Evolutionary conservation across 164 flowering plant species (phyloP), one percentile per base, ranked within the genome.

Genomic region (Nymphaea colorata): DNA sequence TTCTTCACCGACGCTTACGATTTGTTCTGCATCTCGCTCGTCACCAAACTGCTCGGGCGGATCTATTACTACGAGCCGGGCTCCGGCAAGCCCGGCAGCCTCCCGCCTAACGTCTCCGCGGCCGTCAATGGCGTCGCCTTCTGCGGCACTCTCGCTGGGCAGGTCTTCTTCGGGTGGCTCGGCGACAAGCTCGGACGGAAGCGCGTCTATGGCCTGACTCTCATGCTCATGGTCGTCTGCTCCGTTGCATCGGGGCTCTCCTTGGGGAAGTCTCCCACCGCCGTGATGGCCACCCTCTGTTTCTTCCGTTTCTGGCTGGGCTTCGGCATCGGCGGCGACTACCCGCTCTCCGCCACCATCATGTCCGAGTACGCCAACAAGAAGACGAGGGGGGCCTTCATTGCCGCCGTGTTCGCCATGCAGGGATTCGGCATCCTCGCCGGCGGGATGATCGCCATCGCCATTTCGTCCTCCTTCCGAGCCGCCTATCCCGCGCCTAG

Each of bases 401-500:
- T 79, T 4, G 77, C 79, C 0, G 82, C 79, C 1, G 82, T 79
- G n/a, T 79, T 79, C 44, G 82, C 79, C 5, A 79, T 79, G 81
- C 79, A 79, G 67, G 96, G 97, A 0, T 83, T 87, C 51, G 91
- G 97, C 6, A 91, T 91, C 66, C 42, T 91, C 1, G 82, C 77
- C 0, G 97, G 95, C 2, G 97, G 97, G 0, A 59, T 91, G 2
- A 79, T 91, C 43, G 89, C 88, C 0, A 82, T 91, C 14, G 67
- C 86, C 25, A 60, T 87, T 0, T 78, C 97, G 0, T 14, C 84
- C 0, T 70, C 76, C 2, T 88, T 88, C 72, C 60, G 82, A 6
- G 78, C 82, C 57, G 64, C 55, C 77, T 36, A n/a, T 61, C 8
- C 6, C 63, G 5, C 11, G 8, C 25, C 63, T 1, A 61, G 14